Evolutionary conservation across 345 rosid species (phyloP).

Genomic region (Angophora floribunda): DNA sequence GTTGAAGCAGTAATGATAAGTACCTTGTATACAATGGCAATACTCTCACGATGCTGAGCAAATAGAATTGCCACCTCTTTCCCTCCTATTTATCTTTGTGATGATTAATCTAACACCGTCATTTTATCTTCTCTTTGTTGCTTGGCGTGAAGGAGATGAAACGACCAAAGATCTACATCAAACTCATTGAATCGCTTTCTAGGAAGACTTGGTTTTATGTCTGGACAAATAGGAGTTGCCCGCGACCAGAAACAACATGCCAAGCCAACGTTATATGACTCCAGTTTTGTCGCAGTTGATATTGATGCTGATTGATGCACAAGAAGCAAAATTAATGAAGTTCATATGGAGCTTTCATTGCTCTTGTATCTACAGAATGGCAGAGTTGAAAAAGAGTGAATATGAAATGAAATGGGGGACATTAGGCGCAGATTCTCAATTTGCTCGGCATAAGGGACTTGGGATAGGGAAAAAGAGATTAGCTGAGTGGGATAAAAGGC

Average conservation of each 20-base stretch:
- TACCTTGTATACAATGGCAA: not conserved
- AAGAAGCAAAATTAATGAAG: not conserved
- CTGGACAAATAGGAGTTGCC: not conserved
- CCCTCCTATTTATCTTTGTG: not conserved
- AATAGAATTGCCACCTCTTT: not conserved
- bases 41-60: not conserved
- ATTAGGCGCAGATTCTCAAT: not conserved
- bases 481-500: not conserved
- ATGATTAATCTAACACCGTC: not conserved
- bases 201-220: not conserved
- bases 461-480: not conserved
- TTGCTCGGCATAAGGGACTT: not conserved
- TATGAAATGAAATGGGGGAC: not conserved
- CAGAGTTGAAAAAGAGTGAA: not conserved
- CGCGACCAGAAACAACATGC: not conserved
- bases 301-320: not conserved
- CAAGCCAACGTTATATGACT: not conserved
- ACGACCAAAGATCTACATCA: not conserved
- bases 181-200: not conserved
- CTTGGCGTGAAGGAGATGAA: not conserved
- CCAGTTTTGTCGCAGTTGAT: not conserved
- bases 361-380: not conserved
- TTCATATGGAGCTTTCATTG: not conserved
- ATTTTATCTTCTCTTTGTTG: not conserved
- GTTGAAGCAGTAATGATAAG: not conserved